Evolutionary conservation across 73 alveolate species (phyloP).

Genomic region (Diophrys appendiculata): DNA sequence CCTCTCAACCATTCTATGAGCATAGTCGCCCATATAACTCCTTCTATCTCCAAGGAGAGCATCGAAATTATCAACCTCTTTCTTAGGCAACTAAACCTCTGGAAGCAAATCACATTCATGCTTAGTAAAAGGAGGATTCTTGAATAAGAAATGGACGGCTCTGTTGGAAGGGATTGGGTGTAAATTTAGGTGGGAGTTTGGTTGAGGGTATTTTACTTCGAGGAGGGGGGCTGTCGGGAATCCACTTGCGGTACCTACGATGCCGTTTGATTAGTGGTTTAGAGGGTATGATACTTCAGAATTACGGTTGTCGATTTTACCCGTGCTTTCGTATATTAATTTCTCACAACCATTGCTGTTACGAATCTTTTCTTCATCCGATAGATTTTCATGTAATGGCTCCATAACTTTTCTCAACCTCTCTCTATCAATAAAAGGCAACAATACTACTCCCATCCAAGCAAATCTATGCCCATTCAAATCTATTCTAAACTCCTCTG

Average conservation of each 20-base stretch:
- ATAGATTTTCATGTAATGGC: slow-evolving; percentile 20
- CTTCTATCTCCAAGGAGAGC: slow-evolving; percentile 24
- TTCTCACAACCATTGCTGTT: slow-evolving; percentile 13
- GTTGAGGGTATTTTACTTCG: not conserved
- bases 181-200: slow-evolving; percentile 1
- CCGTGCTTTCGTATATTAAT: not conserved
- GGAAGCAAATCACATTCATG: slow-evolving; percentile 10
- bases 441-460: slow-evolving; percentile 97
- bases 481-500: slow-evolving; percentile 93
- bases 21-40: slow-evolving; percentile 21
- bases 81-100: slow-evolving; percentile 13
- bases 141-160: not conserved
- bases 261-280: not conserved
- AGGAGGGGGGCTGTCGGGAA: not conserved
- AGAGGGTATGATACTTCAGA: not conserved
- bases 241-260: not conserved
- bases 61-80: slow-evolving; percentile 9
- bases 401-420: slow-evolving; percentile 72
- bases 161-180: not conserved
- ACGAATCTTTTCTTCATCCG: slow-evolving; percentile 52
- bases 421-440: slow-evolving; percentile 95
- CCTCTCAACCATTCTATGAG: slow-evolving; percentile 20
- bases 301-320: not conserved
- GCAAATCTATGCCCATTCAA: slow-evolving; percentile 96
- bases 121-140: not conserved